phyloP scores from a whole-genome alignment of 768 basidiomycete genomes.

The Lactarius vividus region DNA sequence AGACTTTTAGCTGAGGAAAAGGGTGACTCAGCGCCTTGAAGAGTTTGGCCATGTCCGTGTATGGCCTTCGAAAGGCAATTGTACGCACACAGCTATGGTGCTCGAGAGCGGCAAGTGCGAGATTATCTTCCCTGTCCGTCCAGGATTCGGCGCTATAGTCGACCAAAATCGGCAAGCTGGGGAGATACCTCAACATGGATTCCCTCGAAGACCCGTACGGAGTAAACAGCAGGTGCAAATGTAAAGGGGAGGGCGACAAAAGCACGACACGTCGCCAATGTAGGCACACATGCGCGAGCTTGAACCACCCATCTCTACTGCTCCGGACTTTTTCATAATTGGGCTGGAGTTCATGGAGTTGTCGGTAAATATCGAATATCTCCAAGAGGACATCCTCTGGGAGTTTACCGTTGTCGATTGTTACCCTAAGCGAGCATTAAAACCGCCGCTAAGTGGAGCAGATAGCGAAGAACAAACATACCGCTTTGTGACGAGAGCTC shows the following conservation, averaged over 20 bases:
- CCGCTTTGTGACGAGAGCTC: background rate
- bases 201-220: background rate
- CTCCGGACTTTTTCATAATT: background rate
- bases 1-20: constrained; percentile 1
- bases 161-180: background rate
- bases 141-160: background rate
- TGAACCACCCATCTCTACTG: constrained; percentile 9
- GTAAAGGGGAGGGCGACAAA: background rate
- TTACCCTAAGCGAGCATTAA: background rate
- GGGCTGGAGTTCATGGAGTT: background rate
- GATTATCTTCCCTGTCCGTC: background rate
- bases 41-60: background rate
- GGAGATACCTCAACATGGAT: background rate
- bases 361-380: constrained; percentile 3
- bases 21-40: background rate
- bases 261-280: constrained; percentile 6
- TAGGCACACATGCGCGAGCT: constrained; percentile 12
- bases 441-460: background rate
- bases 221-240: background rate
- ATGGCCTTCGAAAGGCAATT: background rate
- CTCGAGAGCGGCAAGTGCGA: background rate
- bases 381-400: constrained; percentile 1
- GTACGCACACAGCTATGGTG: background rate
- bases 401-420: background rate
- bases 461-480: background rate